Evolutionary conservation across 768 basidiomycete species (phyloP).

Genomic region (Coprinopsis strossmayeri): DNA sequence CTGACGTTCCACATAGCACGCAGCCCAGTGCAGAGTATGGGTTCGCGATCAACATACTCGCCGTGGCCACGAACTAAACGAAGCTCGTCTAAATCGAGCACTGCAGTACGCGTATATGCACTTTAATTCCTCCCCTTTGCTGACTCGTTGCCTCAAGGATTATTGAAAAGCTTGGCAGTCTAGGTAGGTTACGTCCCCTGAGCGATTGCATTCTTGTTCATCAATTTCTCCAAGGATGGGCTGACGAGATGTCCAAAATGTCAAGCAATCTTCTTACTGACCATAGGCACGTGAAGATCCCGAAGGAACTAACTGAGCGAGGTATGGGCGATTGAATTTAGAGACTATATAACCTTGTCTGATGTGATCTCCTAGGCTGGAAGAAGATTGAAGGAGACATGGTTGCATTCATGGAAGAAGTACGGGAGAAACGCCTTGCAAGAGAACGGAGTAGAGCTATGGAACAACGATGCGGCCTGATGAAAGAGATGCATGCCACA

Average conservation of each 20-base stretch:
- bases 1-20: constrained; percentile 27
- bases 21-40: constrained; percentile 34
- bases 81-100: constrained; percentile 31
- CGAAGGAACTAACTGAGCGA: constrained; percentile 41
- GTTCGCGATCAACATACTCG: constrained; percentile 24
- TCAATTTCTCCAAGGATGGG: constrained; percentile 27
- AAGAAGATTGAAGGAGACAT: constrained; percentile 38
- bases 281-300: constrained; percentile 41
- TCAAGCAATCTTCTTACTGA: constrained; percentile 31
- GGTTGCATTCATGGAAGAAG: constrained; percentile 39
- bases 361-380: constrained; percentile 45
- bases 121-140: background rate
- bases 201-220: no score
- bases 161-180: constrained; percentile 33
- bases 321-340: no score
- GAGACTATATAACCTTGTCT: no score
- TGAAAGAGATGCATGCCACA: constrained; percentile 14
- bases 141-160: constrained; percentile 28
- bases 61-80: constrained; percentile 33
- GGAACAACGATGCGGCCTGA: constrained; percentile 2
- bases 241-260: constrained; percentile 35
- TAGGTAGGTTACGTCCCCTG: no score
- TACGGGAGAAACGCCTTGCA: constrained; percentile 35
- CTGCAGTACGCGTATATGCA: constrained; percentile 35
- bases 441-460: constrained; percentile 36